Base-by-base conservation (phyloP, 2,329 filamentous ascomycete species). In the Calonectria honghensis region DNA sequence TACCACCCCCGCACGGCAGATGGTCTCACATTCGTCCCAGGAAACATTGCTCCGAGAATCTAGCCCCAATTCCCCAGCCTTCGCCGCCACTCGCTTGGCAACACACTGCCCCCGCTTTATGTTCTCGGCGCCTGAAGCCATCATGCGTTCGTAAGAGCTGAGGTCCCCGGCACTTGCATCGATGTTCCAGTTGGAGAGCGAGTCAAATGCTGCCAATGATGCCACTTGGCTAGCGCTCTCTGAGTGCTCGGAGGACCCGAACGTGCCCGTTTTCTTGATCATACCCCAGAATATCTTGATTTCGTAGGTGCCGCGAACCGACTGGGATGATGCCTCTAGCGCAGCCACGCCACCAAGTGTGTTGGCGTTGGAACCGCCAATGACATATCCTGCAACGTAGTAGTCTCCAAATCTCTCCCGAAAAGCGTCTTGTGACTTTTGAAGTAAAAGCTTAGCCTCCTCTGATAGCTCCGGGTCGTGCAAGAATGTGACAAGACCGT, bases 341-440 rank as follows among this genome's bases (percentile, higher is more conserved):
- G 41, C 57, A 52, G 57, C 69, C 48, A 24, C 45, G 24, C 69
- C 69, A 13, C 54, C 61, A 24, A 65, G 37, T 11, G 39, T 65
- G 20, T 51, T 72, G 24, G 37, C 27, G 24, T 72, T 72, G n/a
- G 20, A 51, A 3, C 50, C 70, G 13, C 69, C 69, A 31, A 71
- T 48, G 27, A 71, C 32, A 41, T 66, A 71, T 16, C 59, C 70
- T 16, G 48, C 70, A 54, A 72, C 70, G 41, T 66, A 72, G 35
- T 72, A 72, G 13, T 72, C 70, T 3, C 70, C 70, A 50, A 66
- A 72, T 16, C 6, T 67, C 11, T 35, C 59, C 31, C 69, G 37
- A 45, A 71, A 71, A 32, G 31, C 37, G 24, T 65, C 50, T 14
- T 48, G n/a, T 29, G 69, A 63, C 6, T 48, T 66, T 24, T n/a